These are phyloP conservation scores for Sphagnum fallax DNA, from an alignment of 228 moss, liverwort and hornwort genomes.

Conservation along the genomic window DNA sequence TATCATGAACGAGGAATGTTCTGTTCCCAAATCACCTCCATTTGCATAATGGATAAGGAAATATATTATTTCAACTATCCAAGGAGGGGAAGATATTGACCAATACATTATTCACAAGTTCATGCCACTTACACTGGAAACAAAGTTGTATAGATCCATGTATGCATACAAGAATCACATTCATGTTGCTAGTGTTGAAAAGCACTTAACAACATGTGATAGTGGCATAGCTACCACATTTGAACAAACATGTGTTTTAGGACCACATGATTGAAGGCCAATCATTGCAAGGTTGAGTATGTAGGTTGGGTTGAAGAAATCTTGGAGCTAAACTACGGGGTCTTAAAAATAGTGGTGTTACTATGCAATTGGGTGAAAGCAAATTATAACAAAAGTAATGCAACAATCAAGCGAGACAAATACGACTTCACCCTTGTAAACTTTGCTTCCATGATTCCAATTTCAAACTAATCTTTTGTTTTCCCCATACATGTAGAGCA, in stretches of 20 bases:
- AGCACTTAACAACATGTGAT: not conserved
- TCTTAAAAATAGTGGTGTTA: not conserved
- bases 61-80: no score
- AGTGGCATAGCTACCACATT: not conserved
- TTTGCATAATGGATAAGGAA: no score
- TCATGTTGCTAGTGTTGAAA: not conserved
- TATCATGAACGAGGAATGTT: no score
- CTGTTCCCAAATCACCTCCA: no score
- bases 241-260: not conserved
- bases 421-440: not conserved
- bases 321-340: not conserved
- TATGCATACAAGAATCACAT: not conserved
- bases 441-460: not conserved
- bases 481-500: not conserved
- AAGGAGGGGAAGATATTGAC: not conserved
- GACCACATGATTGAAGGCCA: not conserved
- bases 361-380: not conserved
- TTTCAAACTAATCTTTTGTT: not conserved
- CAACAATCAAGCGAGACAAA: not conserved
- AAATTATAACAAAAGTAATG: not conserved
- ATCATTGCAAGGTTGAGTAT: not conserved
- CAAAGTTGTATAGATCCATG: not conserved
- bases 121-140: not conserved
- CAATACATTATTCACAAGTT: not conserved
- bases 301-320: not conserved